Conservation (phyloP, 1,284 basidiomycete genomes). For the Cronartium ribicola region DNA sequence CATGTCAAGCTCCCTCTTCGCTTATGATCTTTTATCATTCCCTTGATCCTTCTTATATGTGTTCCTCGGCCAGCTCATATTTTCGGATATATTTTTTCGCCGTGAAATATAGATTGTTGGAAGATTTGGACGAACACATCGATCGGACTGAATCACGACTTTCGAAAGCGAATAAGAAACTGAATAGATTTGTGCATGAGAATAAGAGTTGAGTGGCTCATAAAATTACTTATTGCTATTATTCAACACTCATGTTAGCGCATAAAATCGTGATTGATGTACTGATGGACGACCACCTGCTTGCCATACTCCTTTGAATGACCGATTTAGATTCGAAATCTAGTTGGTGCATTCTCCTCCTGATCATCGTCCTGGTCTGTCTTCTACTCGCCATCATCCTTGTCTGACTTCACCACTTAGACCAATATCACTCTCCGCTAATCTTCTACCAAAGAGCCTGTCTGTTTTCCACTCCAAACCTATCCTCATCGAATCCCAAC, state of each 20-base stretch:
- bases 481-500: too few relatives aligned
- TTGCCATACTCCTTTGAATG: not conserved
- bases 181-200: conserved; percentile 74
- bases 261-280: not conserved
- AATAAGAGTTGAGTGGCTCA: conserved; percentile 63
- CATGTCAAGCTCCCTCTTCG: conserved; percentile 60
- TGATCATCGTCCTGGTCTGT: conserved; percentile 28
- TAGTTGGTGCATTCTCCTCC: conserved; percentile 32
- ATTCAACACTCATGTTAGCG: not conserved
- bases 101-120: conserved; percentile 63
- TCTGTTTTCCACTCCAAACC: too few relatives aligned
- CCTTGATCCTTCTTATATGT: not conserved
- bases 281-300: not conserved
- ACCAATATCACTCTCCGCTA: not conserved
- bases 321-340: conserved; percentile 29
- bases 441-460: too few relatives aligned
- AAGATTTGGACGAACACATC: conserved; percentile 70
- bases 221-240: not conserved
- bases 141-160: conserved; percentile 70
- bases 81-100: not conserved
- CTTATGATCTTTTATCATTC: not conserved
- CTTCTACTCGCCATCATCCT: conserved; percentile 30
- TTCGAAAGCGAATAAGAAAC: conserved; percentile 63
- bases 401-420: conserved; percentile 2
- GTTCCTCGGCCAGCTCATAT: not conserved